Percentiles rank a stretch among this genome's conserved stretches.
Evolutionary conservation across 257 asterid species (phyloP).

Genomic region (Asclepias syriaca): DNA sequence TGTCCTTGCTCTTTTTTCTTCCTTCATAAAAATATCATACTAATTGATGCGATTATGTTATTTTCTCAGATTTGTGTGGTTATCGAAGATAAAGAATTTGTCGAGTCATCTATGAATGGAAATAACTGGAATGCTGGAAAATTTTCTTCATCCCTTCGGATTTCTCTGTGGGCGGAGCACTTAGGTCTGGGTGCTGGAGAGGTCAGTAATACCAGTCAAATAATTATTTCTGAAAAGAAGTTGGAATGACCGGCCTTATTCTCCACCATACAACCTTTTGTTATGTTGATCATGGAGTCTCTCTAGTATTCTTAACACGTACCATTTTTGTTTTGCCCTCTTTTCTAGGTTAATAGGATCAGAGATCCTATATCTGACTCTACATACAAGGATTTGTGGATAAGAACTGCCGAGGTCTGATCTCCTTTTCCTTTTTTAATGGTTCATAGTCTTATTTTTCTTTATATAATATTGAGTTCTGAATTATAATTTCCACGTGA

Average conservation of each 20-base stretch:
- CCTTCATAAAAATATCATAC: background rate
- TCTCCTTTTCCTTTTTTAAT: background rate
- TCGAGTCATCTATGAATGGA: conserved; percentile 73
- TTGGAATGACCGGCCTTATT: background rate
- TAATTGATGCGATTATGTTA: background rate
- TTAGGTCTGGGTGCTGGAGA: conserved; percentile 60
- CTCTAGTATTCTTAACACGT: background rate
- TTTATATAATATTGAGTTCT: background rate
- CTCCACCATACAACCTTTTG: background rate
- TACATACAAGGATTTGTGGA: conserved; percentile 65
- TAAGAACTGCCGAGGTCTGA: conserved; percentile 69
- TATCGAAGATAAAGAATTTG: conserved; percentile 75
- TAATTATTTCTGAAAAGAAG: conserved; percentile 1
- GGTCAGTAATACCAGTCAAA: conserved; percentile 38
- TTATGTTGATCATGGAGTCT: background rate
- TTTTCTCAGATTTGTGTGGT: conserved; percentile 63
- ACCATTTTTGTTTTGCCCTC: background rate
- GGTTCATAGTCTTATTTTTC: background rate
- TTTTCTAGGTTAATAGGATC: conserved; percentile 52
- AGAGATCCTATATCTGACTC: conserved; percentile 70
- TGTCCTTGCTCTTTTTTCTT: background rate
- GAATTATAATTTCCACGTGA: background rate
- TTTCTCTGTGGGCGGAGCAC: conserved; percentile 91
- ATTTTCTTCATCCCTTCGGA: conserved; percentile 64
- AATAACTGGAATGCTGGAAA: conserved; percentile 87